A percentile compares a stretch with the other conserved stretches of the same genome.
These are phyloP conservation scores for Mycocentrospora acerina DNA, from an alignment of 2,329 filamentous ascomycete species.

Conservation along the genomic window DNA sequence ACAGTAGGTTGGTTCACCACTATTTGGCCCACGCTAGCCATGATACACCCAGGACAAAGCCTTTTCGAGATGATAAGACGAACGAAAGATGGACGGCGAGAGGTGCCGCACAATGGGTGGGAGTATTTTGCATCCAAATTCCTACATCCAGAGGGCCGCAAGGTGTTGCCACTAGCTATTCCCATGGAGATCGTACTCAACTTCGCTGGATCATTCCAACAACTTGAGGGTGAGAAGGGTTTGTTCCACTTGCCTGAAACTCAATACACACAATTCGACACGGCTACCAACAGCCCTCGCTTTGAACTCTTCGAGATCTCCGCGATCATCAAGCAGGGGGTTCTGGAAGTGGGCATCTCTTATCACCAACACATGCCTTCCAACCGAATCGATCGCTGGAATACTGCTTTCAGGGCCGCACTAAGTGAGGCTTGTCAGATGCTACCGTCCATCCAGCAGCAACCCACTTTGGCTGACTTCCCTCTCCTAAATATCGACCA, in stretches of 20 bases:
- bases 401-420: constrained; percentile 3
- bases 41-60: constrained; percentile 44
- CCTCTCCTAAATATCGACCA: constrained; percentile 15
- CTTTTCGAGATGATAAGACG: constrained; percentile 26
- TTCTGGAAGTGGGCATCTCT: constrained; percentile 11
- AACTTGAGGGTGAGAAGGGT: constrained; percentile 49
- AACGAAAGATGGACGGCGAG: constrained; percentile 51
- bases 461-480: constrained; percentile 17
- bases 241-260: constrained; percentile 41
- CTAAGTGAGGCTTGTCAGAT: constrained; percentile 2
- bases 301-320: constrained; percentile 22
- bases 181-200: constrained; percentile 61
- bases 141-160: constrained; percentile 9
- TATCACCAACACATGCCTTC: constrained; percentile 17
- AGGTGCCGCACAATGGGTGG: constrained; percentile 46
- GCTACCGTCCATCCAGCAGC: constrained; percentile 7
- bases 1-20: constrained; percentile 29
- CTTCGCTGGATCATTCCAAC: constrained; percentile 52
- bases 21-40: constrained; percentile 27
- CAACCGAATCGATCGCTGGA: constrained; percentile 18
- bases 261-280: constrained; percentile 10
- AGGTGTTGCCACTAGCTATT: constrained; percentile 39
- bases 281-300: constrained; percentile 7
- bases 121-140: constrained; percentile 46
- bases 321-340: constrained; percentile 8